These are phyloP conservation scores for Echites panduratus DNA, from an alignment of 257 asterid species.

Conservation along the genomic window DNA sequence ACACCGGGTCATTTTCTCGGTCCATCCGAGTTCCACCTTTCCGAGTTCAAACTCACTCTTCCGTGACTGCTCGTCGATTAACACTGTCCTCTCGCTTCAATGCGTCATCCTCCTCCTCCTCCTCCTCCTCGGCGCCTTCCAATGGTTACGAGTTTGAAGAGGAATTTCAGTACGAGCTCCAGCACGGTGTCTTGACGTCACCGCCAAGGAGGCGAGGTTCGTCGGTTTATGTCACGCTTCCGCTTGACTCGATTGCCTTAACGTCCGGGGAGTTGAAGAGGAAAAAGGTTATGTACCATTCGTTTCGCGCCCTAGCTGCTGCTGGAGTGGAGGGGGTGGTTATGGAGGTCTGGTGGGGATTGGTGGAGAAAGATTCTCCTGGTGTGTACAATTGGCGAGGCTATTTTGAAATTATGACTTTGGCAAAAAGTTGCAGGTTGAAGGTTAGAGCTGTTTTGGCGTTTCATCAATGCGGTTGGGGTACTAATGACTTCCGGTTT, in stretches of 20 bases:
- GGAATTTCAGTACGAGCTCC: conserved; percentile 56
- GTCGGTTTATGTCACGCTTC: conserved; percentile 67
- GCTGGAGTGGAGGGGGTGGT: conserved; percentile 88
- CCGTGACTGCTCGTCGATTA: conserved; percentile 17
- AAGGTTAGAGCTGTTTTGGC: conserved; percentile 78
- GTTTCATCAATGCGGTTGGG: conserved; percentile 71
- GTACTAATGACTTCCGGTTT: conserved; percentile 58
- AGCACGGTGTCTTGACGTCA: conserved; percentile 25
- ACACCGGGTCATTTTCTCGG: conserved; percentile 23
- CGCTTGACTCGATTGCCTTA: conserved; percentile 44
- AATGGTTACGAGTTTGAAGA: conserved; percentile 29
- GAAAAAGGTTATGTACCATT: conserved; percentile 52
- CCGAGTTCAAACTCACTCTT: conserved; percentile 15
- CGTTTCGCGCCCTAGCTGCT: conserved; percentile 61
- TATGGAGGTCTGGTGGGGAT: conserved; percentile 95
- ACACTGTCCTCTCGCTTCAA: conserved; percentile 31
- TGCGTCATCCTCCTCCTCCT: conserved; percentile 24
- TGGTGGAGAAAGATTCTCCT: conserved; percentile 68
- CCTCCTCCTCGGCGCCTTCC: conserved; percentile 22
- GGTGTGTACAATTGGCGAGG: conserved; percentile 58
- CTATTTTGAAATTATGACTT: conserved; percentile 55
- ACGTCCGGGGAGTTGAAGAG: conserved; percentile 46
- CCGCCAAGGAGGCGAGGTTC: conserved; percentile 38
- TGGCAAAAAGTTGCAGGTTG: conserved; percentile 59
- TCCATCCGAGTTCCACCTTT: conserved; percentile 22